Conservation (phyloP, 495 filamentous ascomycete species). For the Pseudevernia furfuracea region DNA sequence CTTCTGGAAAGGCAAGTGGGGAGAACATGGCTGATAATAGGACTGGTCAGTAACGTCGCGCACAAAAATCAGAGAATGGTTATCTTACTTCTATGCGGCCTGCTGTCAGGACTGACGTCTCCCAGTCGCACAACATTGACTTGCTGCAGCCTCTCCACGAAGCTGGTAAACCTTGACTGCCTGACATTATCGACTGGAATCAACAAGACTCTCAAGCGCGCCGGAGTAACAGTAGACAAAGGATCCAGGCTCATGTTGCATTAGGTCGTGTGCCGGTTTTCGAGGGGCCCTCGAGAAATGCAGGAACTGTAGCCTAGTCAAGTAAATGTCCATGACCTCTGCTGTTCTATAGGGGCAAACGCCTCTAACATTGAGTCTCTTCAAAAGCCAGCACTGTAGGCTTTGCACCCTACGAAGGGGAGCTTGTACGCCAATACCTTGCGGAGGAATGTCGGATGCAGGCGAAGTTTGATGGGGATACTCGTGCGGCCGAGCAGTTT, state of each 20-base stretch:
- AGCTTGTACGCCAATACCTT: not conserved
- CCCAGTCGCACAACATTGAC: conserved; percentile 81
- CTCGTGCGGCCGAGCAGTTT: not conserved
- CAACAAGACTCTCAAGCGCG: conserved; percentile 74
- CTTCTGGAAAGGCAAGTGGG: conserved; percentile 82
- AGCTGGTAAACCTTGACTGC: conserved; percentile 68
- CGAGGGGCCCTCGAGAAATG: conserved; percentile 13
- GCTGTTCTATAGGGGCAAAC: conserved; percentile 1
- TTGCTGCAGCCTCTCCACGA: conserved; percentile 66
- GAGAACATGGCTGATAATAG: conserved; percentile 76
- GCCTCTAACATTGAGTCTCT: conserved; percentile 10
- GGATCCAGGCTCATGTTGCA: conserved; percentile 74
- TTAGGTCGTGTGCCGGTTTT: not conserved
- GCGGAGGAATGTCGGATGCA: not conserved
- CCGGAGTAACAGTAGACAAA: conserved; percentile 80
- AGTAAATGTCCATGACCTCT: conserved; percentile 19
- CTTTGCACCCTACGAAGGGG: not conserved
- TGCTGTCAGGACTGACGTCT: conserved; percentile 81
- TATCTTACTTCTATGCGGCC: conserved; percentile 77
- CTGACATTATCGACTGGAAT: conserved; percentile 81
- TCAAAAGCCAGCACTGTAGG: not conserved
- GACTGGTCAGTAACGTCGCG: conserved; percentile 28
- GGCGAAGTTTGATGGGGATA: not conserved
- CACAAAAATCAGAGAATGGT: not conserved
- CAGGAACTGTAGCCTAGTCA: conserved; percentile 1